Percentiles rank a stretch among this genome's conserved stretches.
phyloP scores from a whole-genome alignment of 2,329 filamentous ascomycete genomes.

The Aspergillus sp. region DNA sequence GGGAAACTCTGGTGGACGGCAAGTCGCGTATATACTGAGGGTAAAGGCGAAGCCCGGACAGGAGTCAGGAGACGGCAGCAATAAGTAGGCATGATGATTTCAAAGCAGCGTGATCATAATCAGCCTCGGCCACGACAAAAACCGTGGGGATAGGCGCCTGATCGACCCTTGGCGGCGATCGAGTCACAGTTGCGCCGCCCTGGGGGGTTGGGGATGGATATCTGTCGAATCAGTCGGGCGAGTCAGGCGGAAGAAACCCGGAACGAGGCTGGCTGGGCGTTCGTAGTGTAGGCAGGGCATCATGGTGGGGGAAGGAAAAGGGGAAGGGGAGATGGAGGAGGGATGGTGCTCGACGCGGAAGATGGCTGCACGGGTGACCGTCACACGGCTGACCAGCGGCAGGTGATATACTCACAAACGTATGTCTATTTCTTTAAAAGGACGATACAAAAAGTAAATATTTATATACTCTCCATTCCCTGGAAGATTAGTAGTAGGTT shows the following conservation, averaged over 20 bases:
- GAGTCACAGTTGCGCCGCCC: constrained; percentile 4
- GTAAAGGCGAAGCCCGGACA: background rate
- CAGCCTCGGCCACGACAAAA: background rate
- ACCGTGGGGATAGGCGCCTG: background rate
- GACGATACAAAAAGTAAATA: background rate
- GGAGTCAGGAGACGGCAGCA: background rate
- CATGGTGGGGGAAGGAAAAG: background rate
- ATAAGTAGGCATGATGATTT: background rate
- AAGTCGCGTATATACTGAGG: background rate
- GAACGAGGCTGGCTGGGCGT: background rate
- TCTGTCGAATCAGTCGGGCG: constrained; percentile 10
- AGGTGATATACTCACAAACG: background rate
- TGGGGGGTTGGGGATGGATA: too few species aligned
- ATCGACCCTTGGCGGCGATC: background rate
- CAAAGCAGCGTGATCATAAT: background rate
- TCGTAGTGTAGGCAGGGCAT: background rate
- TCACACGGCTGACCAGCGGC: too few species aligned
- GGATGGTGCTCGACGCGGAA: too few species aligned
- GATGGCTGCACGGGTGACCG: too few species aligned
- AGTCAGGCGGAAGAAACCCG: constrained; percentile 10
- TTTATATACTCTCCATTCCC: too few species aligned
- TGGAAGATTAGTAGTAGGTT: too few species aligned
- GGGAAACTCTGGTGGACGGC: background rate
- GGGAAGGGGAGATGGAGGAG: background rate
- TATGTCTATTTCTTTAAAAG: background rate